Evolutionary conservation across 2,329 filamentous ascomycete species (phyloP).

Genomic region (Neurospora sp.): DNA sequence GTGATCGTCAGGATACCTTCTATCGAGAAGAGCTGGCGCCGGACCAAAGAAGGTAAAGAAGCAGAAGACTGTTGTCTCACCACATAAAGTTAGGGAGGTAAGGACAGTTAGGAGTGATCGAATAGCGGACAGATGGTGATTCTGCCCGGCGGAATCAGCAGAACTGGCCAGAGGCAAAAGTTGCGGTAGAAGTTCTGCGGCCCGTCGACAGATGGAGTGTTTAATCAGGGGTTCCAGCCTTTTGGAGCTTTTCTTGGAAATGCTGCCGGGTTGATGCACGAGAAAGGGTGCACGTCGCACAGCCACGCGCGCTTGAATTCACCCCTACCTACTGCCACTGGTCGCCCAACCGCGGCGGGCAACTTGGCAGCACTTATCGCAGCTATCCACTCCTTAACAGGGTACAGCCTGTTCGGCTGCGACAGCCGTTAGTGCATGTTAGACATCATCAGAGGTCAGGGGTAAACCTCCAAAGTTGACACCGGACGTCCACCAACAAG

Average conservation of each 20-base stretch:
- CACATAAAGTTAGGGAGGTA: not conserved
- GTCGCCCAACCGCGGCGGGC: not conserved
- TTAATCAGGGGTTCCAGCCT: not conserved
- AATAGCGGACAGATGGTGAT: not conserved
- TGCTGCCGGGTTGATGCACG: conserved; percentile 12
- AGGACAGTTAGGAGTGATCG: conserved; percentile 1
- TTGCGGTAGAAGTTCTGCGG: not conserved
- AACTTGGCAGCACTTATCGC: not conserved
- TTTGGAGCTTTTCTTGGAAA: conserved; percentile 5
- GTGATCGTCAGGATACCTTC: not conserved
- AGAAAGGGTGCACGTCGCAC: conserved; percentile 12
- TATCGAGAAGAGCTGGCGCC: not conserved
- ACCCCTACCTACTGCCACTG: not conserved
- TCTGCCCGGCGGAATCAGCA: not conserved
- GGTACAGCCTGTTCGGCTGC: not conserved
- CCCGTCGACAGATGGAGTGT: not conserved
- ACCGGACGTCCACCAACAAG: not conserved
- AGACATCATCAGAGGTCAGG: not conserved
- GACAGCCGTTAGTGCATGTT: not conserved
- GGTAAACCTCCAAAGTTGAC: not conserved
- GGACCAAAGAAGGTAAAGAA: not conserved
- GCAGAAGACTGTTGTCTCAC: not conserved
- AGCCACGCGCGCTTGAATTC: conserved; percentile 7
- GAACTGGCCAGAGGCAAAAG: not conserved
- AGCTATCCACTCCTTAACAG: not conserved